Evolutionary conservation across 2,329 filamentous ascomycete species (phyloP), one percentile per base, ranked within the genome.

Genomic region (Diaporthe sp.): DNA sequence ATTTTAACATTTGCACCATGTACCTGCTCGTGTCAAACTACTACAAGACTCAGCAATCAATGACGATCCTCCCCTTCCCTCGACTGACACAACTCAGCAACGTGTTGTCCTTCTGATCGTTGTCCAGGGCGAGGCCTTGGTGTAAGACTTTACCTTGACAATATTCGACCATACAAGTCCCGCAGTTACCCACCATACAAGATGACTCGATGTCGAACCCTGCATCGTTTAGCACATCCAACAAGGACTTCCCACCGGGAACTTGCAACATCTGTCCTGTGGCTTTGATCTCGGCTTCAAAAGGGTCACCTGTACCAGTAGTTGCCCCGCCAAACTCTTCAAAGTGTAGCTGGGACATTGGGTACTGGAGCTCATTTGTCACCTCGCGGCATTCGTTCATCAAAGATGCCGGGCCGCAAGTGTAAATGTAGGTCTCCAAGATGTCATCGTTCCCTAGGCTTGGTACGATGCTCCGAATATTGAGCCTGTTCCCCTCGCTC

Each of bases 151-250:
- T 79, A 25, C 62, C 62, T 37, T 68, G 28, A n/a, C 79, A 80
- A 8, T 80, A 74, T 4, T 81, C 79, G 6, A 83, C 80, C 78
- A 80, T 82, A 60, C 82, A 83, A 2, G 79, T 78, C 13, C 82
- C 81, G 61, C 82, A 83, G 28, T 81, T 83, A 1, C 82, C 82
- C 10, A 80, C 80, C 19, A 80, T 77, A 51, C 82, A 83, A 7
- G 82, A 82, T 4, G 79, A 81, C 10, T 83, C 81, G 72, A 83
- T 77, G 2, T 80, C 81, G 70, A 83, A 81, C 3, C 81, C 82
- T n/a, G 81, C 80, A 15, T 82, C 81, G 34, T 80, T 81, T 3
- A 83, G 79, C 28, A 83, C 72, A 19, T 83, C 78, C 31, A 68
- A 22, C 12, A 68, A 37, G 13, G 62, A 60, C 6, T 9, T 60